phyloP scores from a whole-genome alignment of 805 yeast species.

The Wickerhamomyces rabaulensis region DNA sequence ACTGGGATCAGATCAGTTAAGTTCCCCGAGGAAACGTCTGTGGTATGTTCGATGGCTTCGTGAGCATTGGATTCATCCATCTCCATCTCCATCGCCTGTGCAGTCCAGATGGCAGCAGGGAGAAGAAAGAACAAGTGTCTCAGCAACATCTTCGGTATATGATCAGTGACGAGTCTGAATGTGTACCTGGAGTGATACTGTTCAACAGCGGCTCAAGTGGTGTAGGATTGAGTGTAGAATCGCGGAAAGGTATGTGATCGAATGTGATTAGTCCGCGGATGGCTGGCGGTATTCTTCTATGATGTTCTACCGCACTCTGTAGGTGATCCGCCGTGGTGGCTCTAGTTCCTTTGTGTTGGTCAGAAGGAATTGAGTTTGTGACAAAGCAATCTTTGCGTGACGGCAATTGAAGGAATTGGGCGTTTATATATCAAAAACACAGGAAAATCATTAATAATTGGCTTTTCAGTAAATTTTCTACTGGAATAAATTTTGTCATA shows the following conservation, averaged over 20 bases:
- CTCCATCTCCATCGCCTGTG: slow-evolving; percentile 19
- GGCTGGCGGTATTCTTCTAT: not conserved
- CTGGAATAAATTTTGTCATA: not conserved
- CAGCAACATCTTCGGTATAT: not conserved
- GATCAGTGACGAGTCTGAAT: too few relatives aligned
- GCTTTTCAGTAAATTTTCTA: too few relatives aligned
- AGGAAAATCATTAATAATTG: too few relatives aligned
- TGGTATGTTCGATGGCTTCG: slow-evolving; percentile 1
- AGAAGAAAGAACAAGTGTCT: not conserved
- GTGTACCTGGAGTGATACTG: too few relatives aligned
- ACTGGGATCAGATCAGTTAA: slow-evolving; percentile 28
- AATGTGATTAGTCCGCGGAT: not conserved
- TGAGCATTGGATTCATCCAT: slow-evolving; percentile 13
- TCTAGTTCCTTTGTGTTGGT: too few relatives aligned
- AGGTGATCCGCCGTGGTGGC: not conserved
- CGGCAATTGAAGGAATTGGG: not conserved
- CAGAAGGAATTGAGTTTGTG: not conserved
- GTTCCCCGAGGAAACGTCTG: slow-evolving; percentile 1
- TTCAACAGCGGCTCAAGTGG: too few relatives aligned
- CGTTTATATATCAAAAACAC: not conserved
- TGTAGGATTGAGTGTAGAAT: not conserved
- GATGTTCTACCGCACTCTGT: not conserved
- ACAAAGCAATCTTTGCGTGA: not conserved
- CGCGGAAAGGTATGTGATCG: not conserved
- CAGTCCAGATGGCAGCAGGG: not conserved